A percentile compares a stretch with the other conserved stretches of the same genome.
Evolutionary conservation across 2,329 filamentous ascomycete species (phyloP).

Genomic region (Colletotrichum chlorophyti): DNA sequence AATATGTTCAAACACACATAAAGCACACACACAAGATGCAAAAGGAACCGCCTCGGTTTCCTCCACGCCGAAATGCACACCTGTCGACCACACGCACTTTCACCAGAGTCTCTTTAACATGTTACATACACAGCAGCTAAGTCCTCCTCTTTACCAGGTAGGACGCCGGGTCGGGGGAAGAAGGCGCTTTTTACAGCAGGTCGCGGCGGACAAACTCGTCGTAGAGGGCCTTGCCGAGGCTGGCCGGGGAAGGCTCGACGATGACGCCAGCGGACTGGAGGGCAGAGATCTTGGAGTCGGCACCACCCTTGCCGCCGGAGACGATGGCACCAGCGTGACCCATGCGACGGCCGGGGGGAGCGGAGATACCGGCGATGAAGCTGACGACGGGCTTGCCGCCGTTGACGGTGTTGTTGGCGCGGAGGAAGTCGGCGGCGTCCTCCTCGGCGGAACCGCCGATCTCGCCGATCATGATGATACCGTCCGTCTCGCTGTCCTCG

Average conservation of each 20-base stretch:
- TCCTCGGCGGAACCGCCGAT: constrained; percentile 98
- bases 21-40: background rate
- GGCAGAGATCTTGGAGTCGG: constrained; percentile 96
- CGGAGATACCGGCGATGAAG: constrained; percentile 98
- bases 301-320: constrained; percentile 95
- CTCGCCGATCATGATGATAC: constrained; percentile 99
- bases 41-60: background rate
- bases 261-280: constrained; percentile 93
- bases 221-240: constrained; percentile 91
- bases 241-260: constrained; percentile 92
- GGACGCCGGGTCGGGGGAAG: background rate
- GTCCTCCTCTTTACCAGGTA: constrained; percentile 8
- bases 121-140: constrained; percentile 28
- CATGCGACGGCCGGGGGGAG: constrained; percentile 95
- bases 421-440: constrained; percentile 96
- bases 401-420: constrained; percentile 86
- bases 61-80: constrained; percentile 3
- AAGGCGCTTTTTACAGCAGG: constrained; percentile 73
- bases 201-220: constrained; percentile 96
- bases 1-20: background rate
- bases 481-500: constrained; percentile 93
- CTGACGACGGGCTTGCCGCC: constrained; percentile 91
- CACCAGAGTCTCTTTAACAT: constrained; percentile 25
- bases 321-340: constrained; percentile 99
- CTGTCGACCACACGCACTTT: constrained; percentile 9